Conservation (phyloP, 2,329 filamentous ascomycete genomes). For the Ophiocordyceps camponoti-rufipedis region DNA sequence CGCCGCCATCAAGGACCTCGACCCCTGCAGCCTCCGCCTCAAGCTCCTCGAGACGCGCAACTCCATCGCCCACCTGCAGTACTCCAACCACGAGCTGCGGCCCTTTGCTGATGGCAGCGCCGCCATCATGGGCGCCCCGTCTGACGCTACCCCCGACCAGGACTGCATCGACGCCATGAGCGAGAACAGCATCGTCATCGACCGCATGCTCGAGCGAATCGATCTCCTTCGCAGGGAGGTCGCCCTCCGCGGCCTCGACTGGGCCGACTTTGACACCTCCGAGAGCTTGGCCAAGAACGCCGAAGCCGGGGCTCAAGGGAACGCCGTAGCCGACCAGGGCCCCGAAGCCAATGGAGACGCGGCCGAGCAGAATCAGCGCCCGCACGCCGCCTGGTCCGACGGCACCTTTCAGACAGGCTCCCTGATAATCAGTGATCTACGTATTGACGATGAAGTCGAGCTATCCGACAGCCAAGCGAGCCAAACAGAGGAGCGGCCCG, state of each 20-base stretch:
- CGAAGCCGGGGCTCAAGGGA: constrained; percentile 7
- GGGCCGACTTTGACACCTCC: constrained; percentile 33
- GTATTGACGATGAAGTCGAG: too few relatives aligned
- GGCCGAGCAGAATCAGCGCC: constrained; percentile 1
- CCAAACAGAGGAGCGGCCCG: not conserved
- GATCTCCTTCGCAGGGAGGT: constrained; percentile 46
- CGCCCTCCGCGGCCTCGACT: constrained; percentile 34
- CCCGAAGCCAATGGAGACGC: constrained; percentile 8
- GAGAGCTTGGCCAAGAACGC: constrained; percentile 18
- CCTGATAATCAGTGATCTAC: constrained; percentile 23
- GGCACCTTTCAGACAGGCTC: constrained; percentile 45
- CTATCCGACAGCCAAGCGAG: not conserved
- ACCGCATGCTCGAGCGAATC: constrained; percentile 48
- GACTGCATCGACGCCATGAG: constrained; percentile 58
- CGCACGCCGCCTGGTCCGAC: constrained; percentile 36
- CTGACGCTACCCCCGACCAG: constrained; percentile 27
- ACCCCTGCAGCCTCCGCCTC: constrained; percentile 47
- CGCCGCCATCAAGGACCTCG: constrained; percentile 47
- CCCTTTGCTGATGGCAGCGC: constrained; percentile 37
- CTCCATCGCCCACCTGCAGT: constrained; percentile 53
- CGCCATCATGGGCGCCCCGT: too few relatives aligned
- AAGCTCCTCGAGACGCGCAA: constrained; percentile 63
- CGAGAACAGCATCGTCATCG: constrained; percentile 54
- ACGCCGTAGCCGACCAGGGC: too few relatives aligned
- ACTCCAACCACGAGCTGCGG: constrained; percentile 54